phyloP scores from a whole-genome alignment of 2,329 filamentous ascomycete genomes.

The Trichoderma afroharzianum region DNA sequence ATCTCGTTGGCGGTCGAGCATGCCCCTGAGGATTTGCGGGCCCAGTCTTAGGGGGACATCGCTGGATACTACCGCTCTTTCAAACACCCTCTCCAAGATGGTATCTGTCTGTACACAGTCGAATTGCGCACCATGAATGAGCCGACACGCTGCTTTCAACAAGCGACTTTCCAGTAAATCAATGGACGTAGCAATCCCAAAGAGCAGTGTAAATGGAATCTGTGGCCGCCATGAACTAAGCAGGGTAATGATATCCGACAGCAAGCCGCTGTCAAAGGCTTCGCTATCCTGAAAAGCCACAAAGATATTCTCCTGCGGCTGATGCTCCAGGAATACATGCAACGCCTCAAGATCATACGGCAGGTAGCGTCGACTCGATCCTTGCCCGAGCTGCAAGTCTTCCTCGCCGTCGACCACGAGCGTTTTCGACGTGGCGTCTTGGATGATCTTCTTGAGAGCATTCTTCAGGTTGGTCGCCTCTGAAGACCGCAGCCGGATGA shows the following conservation, averaged over 20 bases:
- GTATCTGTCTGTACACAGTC: constrained; percentile 70
- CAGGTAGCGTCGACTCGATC: constrained; percentile 60
- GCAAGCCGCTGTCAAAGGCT: constrained; percentile 69
- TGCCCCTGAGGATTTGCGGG: constrained; percentile 55
- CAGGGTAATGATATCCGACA: constrained; percentile 67
- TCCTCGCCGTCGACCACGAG: constrained; percentile 56
- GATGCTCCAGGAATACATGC: constrained; percentile 54
- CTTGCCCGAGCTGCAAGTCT: constrained; percentile 44
- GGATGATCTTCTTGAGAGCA: constrained; percentile 68
- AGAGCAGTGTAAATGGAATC: constrained; percentile 72
- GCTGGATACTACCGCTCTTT: constrained; percentile 56
- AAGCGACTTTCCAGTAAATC: constrained; percentile 75
- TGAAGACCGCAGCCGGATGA: constrained; percentile 65
- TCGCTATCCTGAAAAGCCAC: constrained; percentile 79
- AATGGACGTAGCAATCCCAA: constrained; percentile 77
- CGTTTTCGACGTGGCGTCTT: constrained; percentile 52
- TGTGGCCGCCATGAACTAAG: constrained; percentile 68
- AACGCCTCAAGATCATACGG: constrained; percentile 77
- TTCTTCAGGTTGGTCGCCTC: constrained; percentile 73
- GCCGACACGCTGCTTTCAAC: constrained; percentile 63
- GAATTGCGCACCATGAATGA: constrained; percentile 68
- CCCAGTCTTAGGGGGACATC: constrained; percentile 61
- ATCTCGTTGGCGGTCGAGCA: constrained; percentile 70
- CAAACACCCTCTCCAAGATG: constrained; percentile 70
- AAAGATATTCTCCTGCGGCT: constrained; percentile 57